Conservation (phyloP, 306 rosid species). For the Prunus davidiana region DNA sequence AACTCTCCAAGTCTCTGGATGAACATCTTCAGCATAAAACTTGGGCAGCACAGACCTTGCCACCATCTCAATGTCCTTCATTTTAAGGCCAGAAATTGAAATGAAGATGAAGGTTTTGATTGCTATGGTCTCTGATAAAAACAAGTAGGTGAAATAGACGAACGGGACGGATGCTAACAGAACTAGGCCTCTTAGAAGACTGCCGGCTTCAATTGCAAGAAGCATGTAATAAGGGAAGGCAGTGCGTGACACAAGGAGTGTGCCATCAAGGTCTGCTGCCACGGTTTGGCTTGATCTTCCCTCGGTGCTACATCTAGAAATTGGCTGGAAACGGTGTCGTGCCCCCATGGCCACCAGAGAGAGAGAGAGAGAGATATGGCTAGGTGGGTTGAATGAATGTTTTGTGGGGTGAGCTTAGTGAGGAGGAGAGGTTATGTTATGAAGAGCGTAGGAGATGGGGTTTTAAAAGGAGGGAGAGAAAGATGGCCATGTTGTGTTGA, state of each 20-base stretch:
- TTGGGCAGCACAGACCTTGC: slow-evolving; percentile 69
- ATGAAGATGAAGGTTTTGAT: slow-evolving; percentile 59
- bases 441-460: slow-evolving; percentile 35
- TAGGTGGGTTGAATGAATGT: not conserved
- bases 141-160: slow-evolving; percentile 57
- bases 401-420: slow-evolving; percentile 7
- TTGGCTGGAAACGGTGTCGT: slow-evolving; percentile 46
- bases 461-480: slow-evolving; percentile 37
- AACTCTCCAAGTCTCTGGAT: slow-evolving; percentile 68
- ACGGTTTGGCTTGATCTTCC: slow-evolving; percentile 68
- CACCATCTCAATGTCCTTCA: slow-evolving; percentile 64
- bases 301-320: slow-evolving; percentile 59
- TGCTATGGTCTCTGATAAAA: slow-evolving; percentile 60
- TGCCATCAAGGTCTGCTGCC: slow-evolving; percentile 83
- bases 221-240: slow-evolving; percentile 96
- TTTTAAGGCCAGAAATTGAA: slow-evolving; percentile 54
- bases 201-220: slow-evolving; percentile 85
- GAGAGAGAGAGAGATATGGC: not conserved
- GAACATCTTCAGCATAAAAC: slow-evolving; percentile 79
- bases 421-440: not conserved
- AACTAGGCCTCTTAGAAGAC: slow-evolving; percentile 55
- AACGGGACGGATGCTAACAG: slow-evolving; percentile 59
- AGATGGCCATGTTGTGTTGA: slow-evolving; percentile 16
- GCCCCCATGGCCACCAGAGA: slow-evolving; percentile 44
- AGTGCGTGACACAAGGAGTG: slow-evolving; percentile 56